phyloP scores from a whole-genome alignment of 2,329 filamentous ascomycete species.

The Diaporthe batatas region DNA sequence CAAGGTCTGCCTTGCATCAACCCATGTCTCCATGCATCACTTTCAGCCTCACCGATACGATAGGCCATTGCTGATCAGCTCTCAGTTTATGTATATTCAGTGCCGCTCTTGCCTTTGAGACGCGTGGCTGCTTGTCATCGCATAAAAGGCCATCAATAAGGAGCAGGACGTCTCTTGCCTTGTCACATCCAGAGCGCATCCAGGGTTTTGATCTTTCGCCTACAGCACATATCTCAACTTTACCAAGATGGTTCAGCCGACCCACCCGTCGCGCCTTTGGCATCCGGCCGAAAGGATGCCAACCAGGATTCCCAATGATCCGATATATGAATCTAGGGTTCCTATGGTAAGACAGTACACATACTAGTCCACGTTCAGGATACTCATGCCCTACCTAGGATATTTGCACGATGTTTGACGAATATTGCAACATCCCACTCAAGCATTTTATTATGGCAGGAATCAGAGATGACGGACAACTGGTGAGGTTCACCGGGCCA shows the following conservation, averaged over 20 bases:
- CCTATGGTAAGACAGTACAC: slow-evolving; percentile 39
- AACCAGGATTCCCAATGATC: slow-evolving; percentile 37
- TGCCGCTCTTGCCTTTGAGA: slow-evolving; percentile 15
- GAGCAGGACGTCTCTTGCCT: slow-evolving; percentile 10
- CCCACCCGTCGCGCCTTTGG: slow-evolving; percentile 39
- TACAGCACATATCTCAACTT: slow-evolving; percentile 1
- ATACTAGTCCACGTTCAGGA: background rate
- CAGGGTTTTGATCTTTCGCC: background rate
- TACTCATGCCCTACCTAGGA: slow-evolving; percentile 51
- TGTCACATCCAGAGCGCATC: background rate
- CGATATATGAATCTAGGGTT: slow-evolving; percentile 40
- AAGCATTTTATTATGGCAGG: slow-evolving; percentile 67
- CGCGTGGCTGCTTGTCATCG: background rate
- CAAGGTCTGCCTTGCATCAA: slow-evolving; percentile 19
- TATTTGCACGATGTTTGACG: slow-evolving; percentile 65
- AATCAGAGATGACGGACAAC: slow-evolving; percentile 61
- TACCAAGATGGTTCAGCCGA: slow-evolving; percentile 39
- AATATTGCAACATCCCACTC: slow-evolving; percentile 65
- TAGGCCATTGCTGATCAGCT: slow-evolving; percentile 25
- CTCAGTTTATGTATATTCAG: slow-evolving; percentile 1
- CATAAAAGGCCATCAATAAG: slow-evolving; percentile 30
- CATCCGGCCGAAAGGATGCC: slow-evolving; percentile 38
- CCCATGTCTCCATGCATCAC: slow-evolving; percentile 22
- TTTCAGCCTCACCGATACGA: slow-evolving; percentile 37
- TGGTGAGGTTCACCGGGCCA: slow-evolving; percentile 61